Base-by-base conservation (phyloP, 495 filamentous ascomycete genomes). In the Parathielavia appendiculata region DNA sequence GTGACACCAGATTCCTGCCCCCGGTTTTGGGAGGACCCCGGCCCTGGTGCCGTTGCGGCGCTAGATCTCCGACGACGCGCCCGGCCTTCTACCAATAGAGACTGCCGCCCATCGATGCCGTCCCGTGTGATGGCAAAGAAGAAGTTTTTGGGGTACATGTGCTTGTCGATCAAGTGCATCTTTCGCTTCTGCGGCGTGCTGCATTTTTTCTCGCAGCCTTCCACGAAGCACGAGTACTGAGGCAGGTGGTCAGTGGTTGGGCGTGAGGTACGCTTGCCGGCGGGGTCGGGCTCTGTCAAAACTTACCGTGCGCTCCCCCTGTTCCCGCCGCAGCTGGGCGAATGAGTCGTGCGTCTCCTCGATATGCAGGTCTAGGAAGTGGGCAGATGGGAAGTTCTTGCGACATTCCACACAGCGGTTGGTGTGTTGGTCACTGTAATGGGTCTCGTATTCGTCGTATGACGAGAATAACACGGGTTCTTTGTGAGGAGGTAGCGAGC, bases 341-440 rank as follows among this genome's bases (percentile, higher is more conserved):
- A 97, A 76, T 2, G 88, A 78, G 74, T 98, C 92, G 74, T 98
- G 93, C 58, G 88, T 90, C 71, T 98, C 93, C 60, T 88, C 83
- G 59, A 97, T 95, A 71, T 98, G 93, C 3, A 98, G 66, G 61
- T 80, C 76, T 56, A 98, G 74, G 51, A 93, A 86, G 65, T 81
- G 76, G 39, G 80, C 75, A 0, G 85, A 86, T 2, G 86, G 87
- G 59, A 92, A 88, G 63, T 90, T 92, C 74, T 82, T 91, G 50
- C 80, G 75, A 69, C 89, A 97, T 60, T 90, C 86, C 5, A 81
- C 72, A 63, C 93, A 98, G 22, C 93, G 83, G 70, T 98, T 92
- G 40, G 81, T 83, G 70, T 98, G 93, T 1, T 79, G 69, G 65
- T 90, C 85, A 20, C 76, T 75, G 69, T 97, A 96, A 69, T 98